Percentiles rank a stretch among this genome's conserved stretches.
Conservation (phyloP, 148 eudicot species). For the Vaccinium vitisidaea region DNA sequence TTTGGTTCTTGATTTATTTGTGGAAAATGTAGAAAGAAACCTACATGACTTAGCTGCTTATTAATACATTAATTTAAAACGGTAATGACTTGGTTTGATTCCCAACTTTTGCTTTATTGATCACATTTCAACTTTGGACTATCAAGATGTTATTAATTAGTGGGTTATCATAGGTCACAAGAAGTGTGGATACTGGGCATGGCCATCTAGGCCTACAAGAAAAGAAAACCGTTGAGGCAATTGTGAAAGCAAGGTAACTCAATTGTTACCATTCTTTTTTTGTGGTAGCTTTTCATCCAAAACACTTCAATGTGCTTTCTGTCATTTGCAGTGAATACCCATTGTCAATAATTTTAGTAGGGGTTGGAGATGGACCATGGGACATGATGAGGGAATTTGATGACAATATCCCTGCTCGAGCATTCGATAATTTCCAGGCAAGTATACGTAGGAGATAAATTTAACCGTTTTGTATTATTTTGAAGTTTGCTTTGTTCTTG, state of each 20-base stretch:
- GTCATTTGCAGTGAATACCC: slow-evolving; percentile 44
- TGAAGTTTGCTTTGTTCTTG: background rate
- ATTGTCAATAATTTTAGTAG: slow-evolving; percentile 49
- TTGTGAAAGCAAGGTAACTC: slow-evolving; percentile 57
- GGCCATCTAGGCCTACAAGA: slow-evolving; percentile 52
- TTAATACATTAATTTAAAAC: background rate
- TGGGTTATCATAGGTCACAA: slow-evolving; percentile 39
- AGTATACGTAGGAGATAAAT: slow-evolving; percentile 11
- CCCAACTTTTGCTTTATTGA: slow-evolving; percentile 2
- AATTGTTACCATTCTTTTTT: background rate
- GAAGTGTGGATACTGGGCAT: slow-evolving; percentile 54
- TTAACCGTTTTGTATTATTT: background rate
- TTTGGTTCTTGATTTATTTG: background rate
- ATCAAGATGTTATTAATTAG: background rate
- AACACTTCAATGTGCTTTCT: background rate
- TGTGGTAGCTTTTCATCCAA: background rate
- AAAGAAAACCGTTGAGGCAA: slow-evolving; percentile 51
- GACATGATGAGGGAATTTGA: slow-evolving; percentile 66
- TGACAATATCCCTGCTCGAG: slow-evolving; percentile 57
- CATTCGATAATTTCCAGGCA: slow-evolving; percentile 63
- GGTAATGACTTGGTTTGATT: background rate
- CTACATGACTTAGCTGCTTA: background rate
- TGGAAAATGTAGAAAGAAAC: background rate
- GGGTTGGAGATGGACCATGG: slow-evolving; percentile 68
- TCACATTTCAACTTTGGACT: background rate